phyloP scores from a whole-genome alignment of 225 moss, liverwort and hornwort genomes.

The Sphagnum tenellum region DNA sequence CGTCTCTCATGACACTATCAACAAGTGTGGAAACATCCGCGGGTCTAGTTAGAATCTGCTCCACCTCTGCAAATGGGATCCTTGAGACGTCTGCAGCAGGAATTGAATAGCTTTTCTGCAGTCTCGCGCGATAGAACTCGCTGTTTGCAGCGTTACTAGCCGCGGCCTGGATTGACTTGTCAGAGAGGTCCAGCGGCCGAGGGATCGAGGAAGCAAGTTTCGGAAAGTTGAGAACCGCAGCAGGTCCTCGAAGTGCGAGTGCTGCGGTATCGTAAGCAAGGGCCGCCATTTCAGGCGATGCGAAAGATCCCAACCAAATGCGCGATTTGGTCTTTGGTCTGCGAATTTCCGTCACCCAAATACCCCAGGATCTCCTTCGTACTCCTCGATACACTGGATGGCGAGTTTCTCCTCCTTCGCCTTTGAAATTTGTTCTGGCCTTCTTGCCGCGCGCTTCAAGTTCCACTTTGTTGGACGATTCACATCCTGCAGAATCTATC shows the following conservation, averaged over 20 bases:
- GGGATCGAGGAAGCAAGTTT: constrained; percentile 33
- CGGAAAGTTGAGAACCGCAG: constrained; percentile 42
- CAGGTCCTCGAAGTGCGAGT: constrained; percentile 30
- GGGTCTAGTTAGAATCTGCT: no score
- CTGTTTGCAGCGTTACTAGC: constrained; percentile 37
- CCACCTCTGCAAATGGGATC: no score
- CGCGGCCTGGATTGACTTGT: constrained; percentile 49
- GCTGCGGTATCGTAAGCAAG: constrained; percentile 43
- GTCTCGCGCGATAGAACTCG: no score
- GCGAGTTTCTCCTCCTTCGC: constrained; percentile 7
- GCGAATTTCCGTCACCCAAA: constrained; percentile 55
- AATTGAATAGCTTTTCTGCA: no score
- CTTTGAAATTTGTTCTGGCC: no score
- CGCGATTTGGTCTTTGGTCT: constrained; percentile 49
- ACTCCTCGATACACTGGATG: constrained; percentile 40
- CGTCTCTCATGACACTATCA: no score
- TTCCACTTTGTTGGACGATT: no score
- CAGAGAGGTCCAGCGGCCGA: constrained; percentile 44
- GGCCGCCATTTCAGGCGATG: constrained; percentile 37
- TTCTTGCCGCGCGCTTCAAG: no score
- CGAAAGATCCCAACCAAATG: constrained; percentile 52
- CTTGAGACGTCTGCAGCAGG: no score
- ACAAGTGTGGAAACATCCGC: no score
- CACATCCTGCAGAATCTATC: no score
- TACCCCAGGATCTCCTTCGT: constrained; percentile 44